Percentiles rank a stretch among this genome's conserved stretches.
Conservation (phyloP, 2,329 filamentous ascomycete genomes). For the Monosporascus sp. region DNA sequence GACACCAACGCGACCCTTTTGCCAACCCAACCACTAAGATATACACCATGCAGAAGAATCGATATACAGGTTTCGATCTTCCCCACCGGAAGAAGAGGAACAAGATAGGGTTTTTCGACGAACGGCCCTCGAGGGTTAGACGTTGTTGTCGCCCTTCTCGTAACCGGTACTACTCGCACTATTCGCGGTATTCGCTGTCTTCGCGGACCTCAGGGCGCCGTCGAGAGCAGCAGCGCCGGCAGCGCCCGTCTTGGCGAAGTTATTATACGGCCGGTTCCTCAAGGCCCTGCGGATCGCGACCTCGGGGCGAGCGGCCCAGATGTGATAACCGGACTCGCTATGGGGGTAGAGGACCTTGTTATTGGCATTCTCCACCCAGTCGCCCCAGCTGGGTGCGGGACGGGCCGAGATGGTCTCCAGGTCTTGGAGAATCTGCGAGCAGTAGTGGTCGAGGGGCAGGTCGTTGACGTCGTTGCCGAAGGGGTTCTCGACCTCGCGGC, state of each 20-base stretch:
- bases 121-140: background rate
- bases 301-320: conserved; percentile 26
- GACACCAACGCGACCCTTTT: too few species aligned
- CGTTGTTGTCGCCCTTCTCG: background rate
- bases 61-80: too few species aligned
- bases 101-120: too few species aligned
- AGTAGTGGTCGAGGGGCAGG: conserved; percentile 70
- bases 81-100: too few species aligned
- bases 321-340: conserved; percentile 21
- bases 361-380: conserved; percentile 42
- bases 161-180: background rate
- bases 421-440: conserved; percentile 67
- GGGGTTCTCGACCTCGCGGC: conserved; percentile 78
- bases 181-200: background rate
- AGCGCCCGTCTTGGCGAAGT: conserved; percentile 5
- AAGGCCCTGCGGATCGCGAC: conserved; percentile 20
- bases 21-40: too few species aligned
- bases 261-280: conserved; percentile 20
- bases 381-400: conserved; percentile 43
- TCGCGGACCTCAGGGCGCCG: background rate
- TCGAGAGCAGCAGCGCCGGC: background rate
- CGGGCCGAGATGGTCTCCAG: conserved; percentile 66
- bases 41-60: too few species aligned
- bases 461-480: conserved; percentile 84
- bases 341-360: conserved; percentile 51